Conservation (phyloP, 768 basidiomycete species). For the Daedalea quercina region DNA sequence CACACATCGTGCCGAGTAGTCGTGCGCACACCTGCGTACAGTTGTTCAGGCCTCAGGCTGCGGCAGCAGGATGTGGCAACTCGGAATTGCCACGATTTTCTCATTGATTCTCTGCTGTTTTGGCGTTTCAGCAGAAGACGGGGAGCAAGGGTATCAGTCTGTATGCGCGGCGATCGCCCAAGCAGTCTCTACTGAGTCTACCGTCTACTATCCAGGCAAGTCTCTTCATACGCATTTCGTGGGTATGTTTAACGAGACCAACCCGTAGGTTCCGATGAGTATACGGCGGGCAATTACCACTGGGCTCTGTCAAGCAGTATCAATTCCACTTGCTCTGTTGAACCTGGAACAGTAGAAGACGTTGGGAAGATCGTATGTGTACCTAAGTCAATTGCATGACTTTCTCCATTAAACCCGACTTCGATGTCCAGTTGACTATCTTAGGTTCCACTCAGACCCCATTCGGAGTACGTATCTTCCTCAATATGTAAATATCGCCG, state of each 20-base stretch:
- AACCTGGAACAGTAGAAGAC: slow-evolving; percentile 48
- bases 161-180: too few species aligned
- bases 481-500: not conserved
- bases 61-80: too few species aligned
- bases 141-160: too few species aligned
- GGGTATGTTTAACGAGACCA: slow-evolving; percentile 1
- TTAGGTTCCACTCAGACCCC: slow-evolving; percentile 37
- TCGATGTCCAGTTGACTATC: slow-evolving; percentile 40
- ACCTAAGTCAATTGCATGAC: too few species aligned
- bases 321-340: slow-evolving; percentile 44
- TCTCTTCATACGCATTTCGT: too few species aligned
- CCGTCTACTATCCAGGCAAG: not conserved
- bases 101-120: too few species aligned
- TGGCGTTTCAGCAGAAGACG: too few species aligned
- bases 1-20: too few species aligned
- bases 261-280: slow-evolving; percentile 16
- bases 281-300: slow-evolving; percentile 37
- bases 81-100: too few species aligned
- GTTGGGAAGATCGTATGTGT: slow-evolving; percentile 41
- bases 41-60: too few species aligned
- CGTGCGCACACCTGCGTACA: too few species aligned
- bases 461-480: slow-evolving; percentile 40
- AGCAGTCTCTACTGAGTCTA: not conserved
- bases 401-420: too few species aligned
- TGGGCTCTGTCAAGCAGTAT: slow-evolving; percentile 47